Percentiles rank a stretch among this genome's conserved stretches.
Evolutionary conservation across 345 rosid genomes (phyloP).

Genomic region (Nasturtium officinale): DNA sequence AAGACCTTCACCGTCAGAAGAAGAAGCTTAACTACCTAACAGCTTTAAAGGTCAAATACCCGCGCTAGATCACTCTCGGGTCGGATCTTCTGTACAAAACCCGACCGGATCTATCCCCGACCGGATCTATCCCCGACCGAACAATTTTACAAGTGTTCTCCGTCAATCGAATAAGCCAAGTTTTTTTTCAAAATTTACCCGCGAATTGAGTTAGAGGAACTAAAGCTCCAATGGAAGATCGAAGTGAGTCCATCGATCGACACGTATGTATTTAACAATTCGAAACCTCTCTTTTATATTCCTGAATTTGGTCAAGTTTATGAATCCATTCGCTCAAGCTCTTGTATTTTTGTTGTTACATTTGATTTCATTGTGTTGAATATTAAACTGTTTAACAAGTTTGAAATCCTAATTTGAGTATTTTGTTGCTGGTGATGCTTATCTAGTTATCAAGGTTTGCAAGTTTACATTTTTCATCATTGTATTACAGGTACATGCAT

Average conservation of each 20-base stretch:
- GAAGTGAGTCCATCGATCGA: conserved; percentile 33
- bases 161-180: conserved; percentile 12
- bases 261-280: conserved; percentile 36
- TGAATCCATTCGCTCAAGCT: conserved; percentile 21
- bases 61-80: conserved; percentile 40
- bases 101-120: conserved; percentile 3
- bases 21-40: conserved; percentile 38
- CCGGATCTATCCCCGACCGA: neutral
- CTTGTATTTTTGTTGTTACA: neutral
- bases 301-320: neutral
- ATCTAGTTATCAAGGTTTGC: neutral
- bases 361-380: conserved; percentile 14
- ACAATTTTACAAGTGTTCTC: conserved; percentile 6
- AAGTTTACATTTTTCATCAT: conserved; percentile 5
- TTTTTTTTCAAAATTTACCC: neutral
- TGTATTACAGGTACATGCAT: conserved; percentile 34
- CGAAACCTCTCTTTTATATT: neutral
- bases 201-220: conserved; percentile 6
- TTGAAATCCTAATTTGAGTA: neutral
- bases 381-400: neutral
- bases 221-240: conserved; percentile 31
- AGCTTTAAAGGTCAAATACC: conserved; percentile 32
- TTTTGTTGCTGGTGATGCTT: no score
- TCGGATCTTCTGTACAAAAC: conserved; percentile 33
- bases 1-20: conserved; percentile 43